Base-by-base conservation (phyloP, 352 stramenopile genomes). In the Globisporangium perplexum region DNA sequence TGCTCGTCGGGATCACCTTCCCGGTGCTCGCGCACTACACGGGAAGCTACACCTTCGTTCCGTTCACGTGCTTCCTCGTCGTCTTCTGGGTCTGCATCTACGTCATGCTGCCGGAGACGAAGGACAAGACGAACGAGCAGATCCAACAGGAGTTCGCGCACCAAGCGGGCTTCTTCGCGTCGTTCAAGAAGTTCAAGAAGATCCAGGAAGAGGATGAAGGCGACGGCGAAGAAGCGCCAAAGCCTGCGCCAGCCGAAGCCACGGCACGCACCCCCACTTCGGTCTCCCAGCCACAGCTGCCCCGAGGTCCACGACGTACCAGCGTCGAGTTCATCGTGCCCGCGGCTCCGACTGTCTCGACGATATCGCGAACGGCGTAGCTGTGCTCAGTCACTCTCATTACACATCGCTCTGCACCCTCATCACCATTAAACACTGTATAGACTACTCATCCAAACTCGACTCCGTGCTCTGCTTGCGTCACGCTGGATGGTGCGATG, bases 141-240 rank as follows among this genome's bases (percentile, higher is more conserved):
- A 80, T 80, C 43, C 66, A 77, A 33, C 56, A 64, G 24, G 68
- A 65, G 28, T 77, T 77, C 50, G 45, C 51, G 15, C 48, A 58
- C 30, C 55, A 60, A 33, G 64, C 53, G 3, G 58, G 60, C n/a
- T 47, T 71, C 8, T 26, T 71, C 3, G 60, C 52, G 24, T 66
- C 62, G 38, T 63, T 71, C 60, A 71, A 71, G 57, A 72, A 69
- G 38, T 49, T 47, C 28, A 69, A 69, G 47, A 58, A 43, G 28
- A 45, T 71, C 11, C 51, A 65, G 17, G 60, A 51, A n/a, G 50
- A 58, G 3, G 31, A 69, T 15, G 45, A 52, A 1, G 51, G 14
- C 11, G 22, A 33, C 23, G 22, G 23, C 17, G 48, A 36, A 39
- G 59, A 52, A 30, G 26, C 26, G 26, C 26, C 26, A 5, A 30